A percentile compares a stretch with the other conserved stretches of the same genome.
These are phyloP conservation scores for Buddleja alternifolia DNA, from an alignment of 257 asterid genomes.

Conservation along the genomic window DNA sequence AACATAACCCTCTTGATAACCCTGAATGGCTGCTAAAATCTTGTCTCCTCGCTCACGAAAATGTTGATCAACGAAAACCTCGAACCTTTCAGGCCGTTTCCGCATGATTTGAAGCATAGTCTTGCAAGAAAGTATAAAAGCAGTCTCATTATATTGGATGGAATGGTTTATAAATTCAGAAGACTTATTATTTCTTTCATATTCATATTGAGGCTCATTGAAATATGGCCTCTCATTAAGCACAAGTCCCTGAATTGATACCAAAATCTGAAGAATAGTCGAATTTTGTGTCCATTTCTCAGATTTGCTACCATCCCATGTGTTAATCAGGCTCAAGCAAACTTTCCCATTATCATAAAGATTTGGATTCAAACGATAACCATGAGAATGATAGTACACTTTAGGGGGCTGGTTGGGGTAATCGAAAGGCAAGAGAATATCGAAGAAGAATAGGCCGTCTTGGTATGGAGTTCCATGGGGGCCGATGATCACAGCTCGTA, in stretches of 20 bases:
- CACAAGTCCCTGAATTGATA: slow-evolving; percentile 71
- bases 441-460: too few relatives aligned
- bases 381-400: slow-evolving; percentile 53
- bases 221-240: slow-evolving; percentile 56
- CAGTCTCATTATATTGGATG: slow-evolving; percentile 40
- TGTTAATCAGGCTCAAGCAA: slow-evolving; percentile 60
- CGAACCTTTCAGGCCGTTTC: slow-evolving; percentile 53
- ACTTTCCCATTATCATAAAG: slow-evolving; percentile 45
- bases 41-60: slow-evolving; percentile 34
- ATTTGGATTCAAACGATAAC: slow-evolving; percentile 58
- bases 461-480: too few relatives aligned
- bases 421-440: slow-evolving; percentile 48
- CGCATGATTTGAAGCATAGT: slow-evolving; percentile 39
- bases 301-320: slow-evolving; percentile 38
- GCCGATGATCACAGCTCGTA: too few relatives aligned
- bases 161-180: slow-evolving; percentile 13
- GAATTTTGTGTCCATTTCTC: slow-evolving; percentile 54
- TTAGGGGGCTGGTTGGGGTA: slow-evolving; percentile 58
- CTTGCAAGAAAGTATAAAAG: too few relatives aligned
- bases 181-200: background rate
- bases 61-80: slow-evolving; percentile 41
- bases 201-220: slow-evolving; percentile 47
- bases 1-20: too few relatives aligned
- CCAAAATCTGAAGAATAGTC: too few relatives aligned
- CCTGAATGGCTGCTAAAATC: slow-evolving; percentile 39